Evolutionary conservation across 73 alveolate species (phyloP).

Genomic region (Symbiodinium pilosum): DNA sequence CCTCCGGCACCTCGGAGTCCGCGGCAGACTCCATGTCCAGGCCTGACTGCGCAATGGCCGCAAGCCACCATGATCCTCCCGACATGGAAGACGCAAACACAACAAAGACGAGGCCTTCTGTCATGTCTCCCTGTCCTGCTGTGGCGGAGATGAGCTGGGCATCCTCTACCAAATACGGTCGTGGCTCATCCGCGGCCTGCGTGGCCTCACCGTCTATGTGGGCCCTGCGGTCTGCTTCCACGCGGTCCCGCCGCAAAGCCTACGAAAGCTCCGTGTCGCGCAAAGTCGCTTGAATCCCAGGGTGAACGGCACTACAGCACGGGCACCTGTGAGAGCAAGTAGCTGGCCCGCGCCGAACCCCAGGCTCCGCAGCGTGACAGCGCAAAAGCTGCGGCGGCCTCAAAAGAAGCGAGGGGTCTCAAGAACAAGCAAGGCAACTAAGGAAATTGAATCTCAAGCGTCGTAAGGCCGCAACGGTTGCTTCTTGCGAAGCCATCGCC

Average conservation of each 20-base stretch:
- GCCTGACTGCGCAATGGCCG: constrained; percentile 43
- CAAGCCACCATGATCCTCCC: constrained; percentile 85
- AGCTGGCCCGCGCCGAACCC: constrained; percentile 20
- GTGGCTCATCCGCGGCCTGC: neutral
- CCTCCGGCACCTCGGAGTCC: neutral
- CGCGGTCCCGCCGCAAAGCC: neutral
- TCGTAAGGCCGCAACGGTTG: neutral
- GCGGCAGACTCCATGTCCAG: constrained; percentile 17
- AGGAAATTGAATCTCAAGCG: too few species aligned
- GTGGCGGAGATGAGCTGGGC: constrained; percentile 13
- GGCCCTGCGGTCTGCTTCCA: neutral
- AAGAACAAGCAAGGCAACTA: too few species aligned
- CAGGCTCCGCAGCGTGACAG: constrained; percentile 74
- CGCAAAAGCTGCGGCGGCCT: constrained; percentile 63
- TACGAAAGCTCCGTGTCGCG: constrained; percentile 23
- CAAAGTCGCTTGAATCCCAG: too few species aligned
- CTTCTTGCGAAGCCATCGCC: neutral
- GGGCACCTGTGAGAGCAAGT: constrained; percentile 27
- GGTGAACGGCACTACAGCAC: too few species aligned
- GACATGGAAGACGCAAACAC: neutral
- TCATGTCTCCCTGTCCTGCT: constrained; percentile 15
- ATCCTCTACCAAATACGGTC: constrained; percentile 30
- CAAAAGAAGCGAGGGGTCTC: too few species aligned
- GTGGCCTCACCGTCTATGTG: neutral
- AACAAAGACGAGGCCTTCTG: too few species aligned